Percentiles rank a stretch among this genome's conserved stretches.
Conservation (phyloP, 2,329 filamentous ascomycete genomes). For the Curvularia spicifera region DNA sequence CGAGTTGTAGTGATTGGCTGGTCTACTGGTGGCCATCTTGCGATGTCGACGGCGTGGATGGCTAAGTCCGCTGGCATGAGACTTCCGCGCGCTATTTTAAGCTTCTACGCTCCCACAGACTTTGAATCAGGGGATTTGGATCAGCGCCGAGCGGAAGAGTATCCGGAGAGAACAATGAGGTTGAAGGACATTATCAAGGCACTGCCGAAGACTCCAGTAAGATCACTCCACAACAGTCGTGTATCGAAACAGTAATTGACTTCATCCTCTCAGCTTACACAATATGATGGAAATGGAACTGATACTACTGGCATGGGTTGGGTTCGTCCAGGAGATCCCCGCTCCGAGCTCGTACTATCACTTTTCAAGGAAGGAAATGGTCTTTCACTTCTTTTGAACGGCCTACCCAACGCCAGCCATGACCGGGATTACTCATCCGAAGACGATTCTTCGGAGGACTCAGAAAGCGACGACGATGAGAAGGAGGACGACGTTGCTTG, state of each 20-base stretch:
- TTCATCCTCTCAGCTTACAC: conserved; percentile 1
- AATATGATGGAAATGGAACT: conserved; percentile 12
- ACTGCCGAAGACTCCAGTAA: conserved; percentile 9
- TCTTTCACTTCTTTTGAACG: conserved; percentile 18
- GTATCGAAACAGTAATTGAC: neutral
- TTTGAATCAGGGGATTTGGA: conserved; percentile 1
- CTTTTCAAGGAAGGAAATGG: conserved; percentile 18
- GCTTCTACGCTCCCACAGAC: conserved; percentile 55
- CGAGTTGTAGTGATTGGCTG: conserved; percentile 55
- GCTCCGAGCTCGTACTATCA: conserved; percentile 18
- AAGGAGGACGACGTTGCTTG: neutral
- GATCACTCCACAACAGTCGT: neutral
- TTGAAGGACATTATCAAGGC: conserved; percentile 13
- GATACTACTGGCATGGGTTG: conserved; percentile 11
- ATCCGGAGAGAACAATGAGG: conserved; percentile 5
- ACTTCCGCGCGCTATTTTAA: conserved; percentile 54
- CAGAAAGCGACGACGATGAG: neutral
- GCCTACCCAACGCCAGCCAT: conserved; percentile 11
- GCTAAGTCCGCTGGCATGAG: conserved; percentile 31
- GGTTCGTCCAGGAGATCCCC: conserved; percentile 18
- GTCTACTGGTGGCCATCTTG: conserved; percentile 58
- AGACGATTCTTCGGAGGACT: neutral
- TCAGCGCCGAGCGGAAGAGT: conserved; percentile 3
- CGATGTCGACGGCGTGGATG: conserved; percentile 54
- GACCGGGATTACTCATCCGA: neutral